Evolutionary conservation across 2,329 filamentous ascomycete species (phyloP).

Genomic region (Phialophora expanda): DNA sequence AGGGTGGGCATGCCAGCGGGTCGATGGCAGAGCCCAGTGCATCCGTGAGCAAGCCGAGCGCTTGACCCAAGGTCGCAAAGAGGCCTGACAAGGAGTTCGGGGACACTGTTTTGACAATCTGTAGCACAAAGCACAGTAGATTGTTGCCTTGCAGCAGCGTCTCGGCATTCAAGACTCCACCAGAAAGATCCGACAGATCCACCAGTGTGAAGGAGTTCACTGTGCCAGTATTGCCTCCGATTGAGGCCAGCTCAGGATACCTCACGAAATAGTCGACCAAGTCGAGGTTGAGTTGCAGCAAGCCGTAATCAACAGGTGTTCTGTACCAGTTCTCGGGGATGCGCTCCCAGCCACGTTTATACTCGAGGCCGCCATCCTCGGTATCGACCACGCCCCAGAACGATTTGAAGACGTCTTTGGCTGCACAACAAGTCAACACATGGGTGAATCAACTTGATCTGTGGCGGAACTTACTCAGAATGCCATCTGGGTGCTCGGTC

Average conservation of each 20-base stretch:
- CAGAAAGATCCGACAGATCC: not conserved
- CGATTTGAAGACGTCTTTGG: not conserved
- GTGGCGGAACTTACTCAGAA: conserved; percentile 44
- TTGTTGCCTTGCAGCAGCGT: conserved; percentile 50
- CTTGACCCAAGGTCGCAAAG: conserved; percentile 42
- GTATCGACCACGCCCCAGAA: not conserved
- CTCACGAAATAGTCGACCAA: not conserved
- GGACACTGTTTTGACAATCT: conserved; percentile 44
- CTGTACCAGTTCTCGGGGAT: conserved; percentile 62
- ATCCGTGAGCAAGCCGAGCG: conserved; percentile 43
- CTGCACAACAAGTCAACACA: not conserved
- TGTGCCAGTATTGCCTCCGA: conserved; percentile 55
- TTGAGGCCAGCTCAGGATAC: conserved; percentile 42
- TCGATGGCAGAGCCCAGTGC: conserved; percentile 42
- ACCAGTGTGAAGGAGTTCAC: not conserved
- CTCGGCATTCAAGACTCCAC: conserved; percentile 15
- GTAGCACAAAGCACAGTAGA: conserved; percentile 48
- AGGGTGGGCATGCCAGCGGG: conserved; percentile 44
- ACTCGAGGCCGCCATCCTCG: conserved; percentile 48
- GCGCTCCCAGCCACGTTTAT: conserved; percentile 57
- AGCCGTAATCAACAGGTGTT: conserved; percentile 24
- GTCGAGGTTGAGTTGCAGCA: not conserved
- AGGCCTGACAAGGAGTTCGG: conserved; percentile 44
- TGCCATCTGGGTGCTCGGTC: conserved; percentile 47
- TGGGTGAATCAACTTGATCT: conserved; percentile 33